Evolutionary conservation across 352 stramenopile genomes (phyloP), one percentile per base, ranked within the genome.

Genomic region (Pythium plurisporium): DNA sequence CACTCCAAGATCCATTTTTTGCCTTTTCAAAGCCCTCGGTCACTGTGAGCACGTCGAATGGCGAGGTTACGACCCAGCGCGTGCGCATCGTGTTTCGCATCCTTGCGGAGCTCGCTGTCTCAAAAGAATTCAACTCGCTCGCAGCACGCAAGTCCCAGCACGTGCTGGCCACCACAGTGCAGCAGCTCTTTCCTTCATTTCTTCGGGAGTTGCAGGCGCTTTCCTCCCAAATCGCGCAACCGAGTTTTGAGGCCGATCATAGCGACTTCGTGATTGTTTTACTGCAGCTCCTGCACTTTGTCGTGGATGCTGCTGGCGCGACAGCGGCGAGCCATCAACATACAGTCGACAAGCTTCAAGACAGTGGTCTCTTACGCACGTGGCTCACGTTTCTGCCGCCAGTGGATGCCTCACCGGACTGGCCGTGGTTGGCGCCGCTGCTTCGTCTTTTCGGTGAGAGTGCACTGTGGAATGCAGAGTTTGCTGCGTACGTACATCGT

Each of bases 391-490:
- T 84, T 26, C 25, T 87, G 17, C 70, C 77, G 9, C 19, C 54
- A 1, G 26, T 30, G 29, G 38, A 60, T 20, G 56, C 4, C n/a
- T 29, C 41, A 49, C 12, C 41, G 57, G 52, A 34, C 60, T 63
- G 36, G 46, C 59, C 34, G n/a, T 85, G 74, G 70, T 57, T 78
- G 14, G 38, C 62, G 10, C 70, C 70, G 9, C 48, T 87, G 46
- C 49, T 87, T 45, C 77, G 77, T 12, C 57, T 87, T 19, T 14
- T 87, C 0, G 68, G 64, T 1, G 70, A 80, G 44, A 82, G 73
- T 53, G 73, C 71, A 8, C 36, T 86, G n/a, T 86, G 73, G 73
- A 69, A 79, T 38, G 29, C 42, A 19, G 72, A 67, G 20, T 74
- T 83, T 50, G 69, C 76, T 0, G 43, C 22, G 20, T 87, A 77